Base-by-base conservation (phyloP, 148 eudicot genomes). In the Agrostemma githago region DNA sequence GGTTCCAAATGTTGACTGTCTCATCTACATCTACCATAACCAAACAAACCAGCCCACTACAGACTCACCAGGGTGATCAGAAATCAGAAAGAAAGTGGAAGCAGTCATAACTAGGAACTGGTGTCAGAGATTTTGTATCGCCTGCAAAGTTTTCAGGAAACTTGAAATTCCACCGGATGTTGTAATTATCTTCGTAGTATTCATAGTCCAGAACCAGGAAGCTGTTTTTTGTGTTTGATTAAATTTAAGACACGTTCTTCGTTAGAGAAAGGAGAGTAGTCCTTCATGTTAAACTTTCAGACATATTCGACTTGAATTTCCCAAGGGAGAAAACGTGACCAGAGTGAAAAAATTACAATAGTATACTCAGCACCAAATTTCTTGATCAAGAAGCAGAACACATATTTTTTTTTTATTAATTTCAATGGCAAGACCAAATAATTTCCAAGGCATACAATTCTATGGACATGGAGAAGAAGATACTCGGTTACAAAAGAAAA, bases 381-480 rank as follows among this genome's bases (percentile, higher is more conserved):
- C 6, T 68, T 68, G 71, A 37, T 12, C 8, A 57, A 16, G 14
- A 69, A 62, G 11, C 44, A 71, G 57, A 44, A 78, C 54, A 14
- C 5, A 63, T 71, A n/a, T n/a, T n/a, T n/a, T 72, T 38, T 8
- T 19, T 66, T 73, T 20, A 66, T 68, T 44, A 67, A 59, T 72
- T 66, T 72, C 19, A 59, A 48, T 3, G 9, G 41, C 38, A 34
- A 60, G 21, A 21, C 16, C n/a, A 66, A 53, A 78, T 21, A 37
- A 72, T 42, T 40, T 14, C 71, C 34, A 34, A 62, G 20, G 62
- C 68, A 79, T 26, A 64, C 70, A 53, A 68, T 15, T 69, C 51
- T 62, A 79, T 69, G 78, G 71, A 79, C 82, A 69, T n/a, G 53
- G 53, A 71, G 20, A 62, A 71, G 20, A 62, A 53, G 57, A 63